Percentiles rank a stretch among this genome's conserved stretches.
Conservation (phyloP, 139 green algal species). For the Ettlia oleoabundans region DNA sequence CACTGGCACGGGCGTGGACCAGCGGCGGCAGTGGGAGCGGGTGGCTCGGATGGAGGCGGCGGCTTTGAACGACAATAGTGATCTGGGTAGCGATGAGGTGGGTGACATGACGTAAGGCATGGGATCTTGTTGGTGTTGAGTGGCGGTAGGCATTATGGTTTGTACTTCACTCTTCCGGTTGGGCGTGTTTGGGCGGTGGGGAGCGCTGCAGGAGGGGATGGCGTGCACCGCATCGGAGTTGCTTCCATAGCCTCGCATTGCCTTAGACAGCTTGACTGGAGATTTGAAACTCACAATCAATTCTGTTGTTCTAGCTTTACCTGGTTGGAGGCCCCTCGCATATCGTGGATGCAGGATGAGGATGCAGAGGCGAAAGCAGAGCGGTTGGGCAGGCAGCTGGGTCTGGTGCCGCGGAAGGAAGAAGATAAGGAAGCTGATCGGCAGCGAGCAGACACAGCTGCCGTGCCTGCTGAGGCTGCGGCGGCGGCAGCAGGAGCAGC, state of each 20-base stretch:
- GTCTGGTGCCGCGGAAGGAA: not conserved
- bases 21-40: constrained; percentile 15
- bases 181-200: too few species aligned
- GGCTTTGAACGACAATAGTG: constrained; percentile 7
- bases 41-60: constrained; percentile 24
- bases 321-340: not conserved
- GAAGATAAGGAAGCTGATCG: not conserved
- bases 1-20: constrained; percentile 13
- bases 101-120: not conserved
- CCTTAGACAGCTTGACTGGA: too few species aligned
- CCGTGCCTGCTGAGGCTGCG: not conserved
- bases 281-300: too few species aligned
- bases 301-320: too few species aligned
- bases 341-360: constrained; percentile 34
- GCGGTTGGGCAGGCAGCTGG: constrained; percentile 39
- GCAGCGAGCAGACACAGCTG: not conserved
- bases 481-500: not conserved
- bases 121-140: not conserved
- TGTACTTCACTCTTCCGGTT: not conserved
- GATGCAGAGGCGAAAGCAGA: constrained; percentile 71
- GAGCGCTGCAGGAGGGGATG: too few species aligned
- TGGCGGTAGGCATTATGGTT: not conserved
- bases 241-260: too few species aligned
- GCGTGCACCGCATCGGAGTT: too few species aligned
- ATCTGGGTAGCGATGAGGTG: constrained; percentile 46